Evolutionary conservation across 257 asterid genomes (phyloP).

Genomic region (Prunella vulgaris): DNA sequence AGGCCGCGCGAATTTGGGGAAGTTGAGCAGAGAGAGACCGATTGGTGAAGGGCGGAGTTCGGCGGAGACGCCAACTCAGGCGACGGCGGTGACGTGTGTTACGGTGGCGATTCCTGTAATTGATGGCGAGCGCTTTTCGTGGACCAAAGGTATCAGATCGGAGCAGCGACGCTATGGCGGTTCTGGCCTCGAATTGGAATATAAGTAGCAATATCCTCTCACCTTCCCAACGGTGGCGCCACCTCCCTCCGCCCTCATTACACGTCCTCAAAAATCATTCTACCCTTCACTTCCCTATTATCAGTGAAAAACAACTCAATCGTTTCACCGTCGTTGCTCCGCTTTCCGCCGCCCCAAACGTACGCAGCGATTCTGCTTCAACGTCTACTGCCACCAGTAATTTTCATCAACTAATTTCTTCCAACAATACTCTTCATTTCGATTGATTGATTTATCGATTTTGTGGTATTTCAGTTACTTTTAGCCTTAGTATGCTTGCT

Average conservation of each 20-base stretch:
- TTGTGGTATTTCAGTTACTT: neutral
- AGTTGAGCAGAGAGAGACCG: no score
- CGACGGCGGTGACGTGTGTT: no score
- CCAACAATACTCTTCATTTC: neutral
- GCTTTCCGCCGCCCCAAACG: slow-evolving; percentile 16
- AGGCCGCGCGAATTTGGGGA: no score
- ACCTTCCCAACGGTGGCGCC: slow-evolving; percentile 12
- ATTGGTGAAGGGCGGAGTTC: no score
- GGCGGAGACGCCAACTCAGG: no score
- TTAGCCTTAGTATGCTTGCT: neutral
- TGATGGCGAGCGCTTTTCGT: no score
- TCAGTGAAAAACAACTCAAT: neutral
- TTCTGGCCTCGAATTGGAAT: no score
- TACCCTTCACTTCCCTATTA: slow-evolving; percentile 7
- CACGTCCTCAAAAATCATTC: slow-evolving; percentile 5
- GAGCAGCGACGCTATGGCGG: no score
- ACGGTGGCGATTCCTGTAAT: no score
- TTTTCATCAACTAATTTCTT: neutral
- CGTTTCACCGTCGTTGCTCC: slow-evolving; percentile 9
- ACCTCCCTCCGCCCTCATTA: slow-evolving; percentile 11
- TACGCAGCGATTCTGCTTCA: slow-evolving; percentile 22
- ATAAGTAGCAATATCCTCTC: slow-evolving; percentile 22
- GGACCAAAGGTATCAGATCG: no score
- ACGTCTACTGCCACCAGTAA: slow-evolving; percentile 15
- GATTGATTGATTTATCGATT: neutral